Evolutionary conservation across 306 rosid species (phyloP), one percentile per base, ranked within the genome.

Genomic region (Vigna angularis): DNA sequence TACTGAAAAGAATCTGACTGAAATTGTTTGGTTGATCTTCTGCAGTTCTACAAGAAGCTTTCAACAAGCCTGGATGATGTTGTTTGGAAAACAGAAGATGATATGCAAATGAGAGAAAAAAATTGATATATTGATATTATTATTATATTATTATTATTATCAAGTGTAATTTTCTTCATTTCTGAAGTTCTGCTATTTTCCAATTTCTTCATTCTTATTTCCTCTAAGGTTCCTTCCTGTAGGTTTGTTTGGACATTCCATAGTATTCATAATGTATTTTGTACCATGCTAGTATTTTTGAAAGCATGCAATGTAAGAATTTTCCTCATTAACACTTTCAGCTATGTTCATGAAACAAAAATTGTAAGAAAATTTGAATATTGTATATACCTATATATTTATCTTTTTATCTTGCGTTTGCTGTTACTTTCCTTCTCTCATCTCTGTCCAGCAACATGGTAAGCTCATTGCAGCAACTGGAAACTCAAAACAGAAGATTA

Each of bases 61-160:
- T 93, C 98, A 66, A 91, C 89, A 34, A 66, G 84, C 71, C 84
- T 95, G 79, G 93, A 95, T 1, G 97, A 93, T 66, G 97, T 95
- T 55, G 98, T 95, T 63, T 95, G 98, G 98, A 92, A 89, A 87
- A 88, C 91, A 14, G 98, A 92, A 72, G 98, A 95, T 59, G 98
- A 94, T 74, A 73, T 87, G 91, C 83, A 75, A 77, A 58, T 79
- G 89, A 83, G 73, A 77, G 85, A 80, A 82, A 66, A 40, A 34
- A 84, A 91, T 56, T 88, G 79, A 89, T 67, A 89, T 67, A 59
- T 55, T 66, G 11, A 56, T 49, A 28, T 83, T 65, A 58, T 57
- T 2, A 58, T 42, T 42, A 9, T 2, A 58, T 42, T 42, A 9
- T 9, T 42, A 42, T 42, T 42, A 9, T 42, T 9, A 42, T 42